Evolutionary conservation across 2,329 filamentous ascomycete species (phyloP).

Genomic region (Chalara sp.): DNA sequence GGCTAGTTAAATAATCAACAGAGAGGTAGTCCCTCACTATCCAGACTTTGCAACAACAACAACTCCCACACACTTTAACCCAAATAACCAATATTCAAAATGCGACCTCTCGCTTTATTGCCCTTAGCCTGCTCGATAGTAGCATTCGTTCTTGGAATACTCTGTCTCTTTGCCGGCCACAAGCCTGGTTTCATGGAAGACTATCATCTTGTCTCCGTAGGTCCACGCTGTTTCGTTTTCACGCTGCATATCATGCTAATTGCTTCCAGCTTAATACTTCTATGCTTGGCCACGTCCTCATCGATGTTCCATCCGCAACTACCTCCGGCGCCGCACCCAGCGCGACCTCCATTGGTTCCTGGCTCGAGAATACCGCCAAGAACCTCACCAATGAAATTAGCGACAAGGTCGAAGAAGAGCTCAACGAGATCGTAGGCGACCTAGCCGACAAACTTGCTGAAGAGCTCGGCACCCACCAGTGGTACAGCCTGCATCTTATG

Average conservation of each 20-base stretch:
- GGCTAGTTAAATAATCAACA: too few species aligned
- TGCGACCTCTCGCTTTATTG: constrained; percentile 42
- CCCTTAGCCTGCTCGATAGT: constrained; percentile 43
- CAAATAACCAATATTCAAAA: constrained; percentile 13
- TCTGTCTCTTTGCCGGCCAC: constrained; percentile 55
- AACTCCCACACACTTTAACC: too few species aligned
- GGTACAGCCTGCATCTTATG: constrained; percentile 54
- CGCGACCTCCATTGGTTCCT: constrained; percentile 27
- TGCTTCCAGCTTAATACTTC: constrained; percentile 46
- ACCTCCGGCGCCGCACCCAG: constrained; percentile 18
- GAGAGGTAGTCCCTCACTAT: too few species aligned
- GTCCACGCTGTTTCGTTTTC: constrained; percentile 10
- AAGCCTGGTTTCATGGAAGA: constrained; percentile 48
- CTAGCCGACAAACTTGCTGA: constrained; percentile 33
- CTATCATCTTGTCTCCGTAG: constrained; percentile 49
- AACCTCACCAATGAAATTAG: constrained; percentile 33
- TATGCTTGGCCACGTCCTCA: constrained; percentile 37
- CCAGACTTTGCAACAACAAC: too few species aligned
- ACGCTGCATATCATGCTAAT: background rate
- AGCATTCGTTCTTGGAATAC: constrained; percentile 50
- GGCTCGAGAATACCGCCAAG: constrained; percentile 26
- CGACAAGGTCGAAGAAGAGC: constrained; percentile 18
- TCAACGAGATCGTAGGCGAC: constrained; percentile 31
- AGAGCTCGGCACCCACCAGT: constrained; percentile 48
- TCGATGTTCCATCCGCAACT: constrained; percentile 14